Conservation (phyloP, 805 yeast species). For the Starmerella apicola region DNA sequence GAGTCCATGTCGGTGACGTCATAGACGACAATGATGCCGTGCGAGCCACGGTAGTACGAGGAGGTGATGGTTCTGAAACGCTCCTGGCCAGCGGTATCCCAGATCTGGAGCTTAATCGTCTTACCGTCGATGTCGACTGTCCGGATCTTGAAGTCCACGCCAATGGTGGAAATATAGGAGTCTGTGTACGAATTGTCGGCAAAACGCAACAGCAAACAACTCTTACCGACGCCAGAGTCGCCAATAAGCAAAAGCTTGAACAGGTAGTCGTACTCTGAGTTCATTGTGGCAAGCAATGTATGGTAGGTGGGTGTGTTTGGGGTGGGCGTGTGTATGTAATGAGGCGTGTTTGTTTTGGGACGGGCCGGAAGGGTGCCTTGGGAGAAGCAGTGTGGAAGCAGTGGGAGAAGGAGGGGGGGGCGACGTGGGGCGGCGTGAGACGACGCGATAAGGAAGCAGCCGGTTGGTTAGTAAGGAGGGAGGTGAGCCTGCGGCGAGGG, state of each 20-base stretch:
- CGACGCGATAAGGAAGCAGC: no score
- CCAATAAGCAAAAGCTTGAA: slow-evolving; percentile 92
- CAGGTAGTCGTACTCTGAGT: slow-evolving; percentile 82
- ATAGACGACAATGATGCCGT: slow-evolving; percentile 93
- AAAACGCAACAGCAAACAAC: slow-evolving; percentile 85
- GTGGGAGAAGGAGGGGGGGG: no score
- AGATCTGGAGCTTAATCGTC: slow-evolving; percentile 91
- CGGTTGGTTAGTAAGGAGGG: no score
- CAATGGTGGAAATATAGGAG: slow-evolving; percentile 93
- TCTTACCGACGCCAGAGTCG: slow-evolving; percentile 97
- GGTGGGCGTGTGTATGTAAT: no score
- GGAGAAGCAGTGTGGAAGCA: no score
- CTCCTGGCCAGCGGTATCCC: slow-evolving; percentile 99
- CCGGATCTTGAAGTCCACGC: slow-evolving; percentile 76
- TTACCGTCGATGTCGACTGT: slow-evolving; percentile 81
- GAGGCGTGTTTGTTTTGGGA: no score
- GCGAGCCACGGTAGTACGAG: slow-evolving; percentile 96
- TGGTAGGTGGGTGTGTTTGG: no score
- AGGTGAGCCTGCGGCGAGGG: no score
- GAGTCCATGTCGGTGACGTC: slow-evolving; percentile 86
- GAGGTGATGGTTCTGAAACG: slow-evolving; percentile 96
- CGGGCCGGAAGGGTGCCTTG: no score
- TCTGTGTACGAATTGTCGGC: slow-evolving; percentile 96
- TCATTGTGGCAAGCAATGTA: slow-evolving; percentile 16
- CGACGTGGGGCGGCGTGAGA: no score